A percentile compares a stretch with the other conserved stretches of the same genome.
phyloP scores from a whole-genome alignment of 1,139 yeast species.

The Blastobotrys arbuscula region DNA sequence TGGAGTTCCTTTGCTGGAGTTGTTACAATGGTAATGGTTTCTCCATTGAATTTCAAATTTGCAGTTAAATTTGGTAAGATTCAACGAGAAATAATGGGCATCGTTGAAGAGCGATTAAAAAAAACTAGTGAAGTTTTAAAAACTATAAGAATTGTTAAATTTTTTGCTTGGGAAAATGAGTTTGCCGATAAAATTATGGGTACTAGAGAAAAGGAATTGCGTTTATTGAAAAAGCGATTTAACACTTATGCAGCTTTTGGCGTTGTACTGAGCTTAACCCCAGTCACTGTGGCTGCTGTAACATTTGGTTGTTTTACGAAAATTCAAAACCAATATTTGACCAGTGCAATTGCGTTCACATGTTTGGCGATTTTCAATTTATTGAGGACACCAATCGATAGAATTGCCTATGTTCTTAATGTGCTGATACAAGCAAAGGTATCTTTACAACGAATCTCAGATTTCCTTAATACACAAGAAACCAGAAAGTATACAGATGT shows the following conservation, averaged over 20 bases:
- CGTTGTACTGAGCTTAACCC: slow-evolving; percentile 51
- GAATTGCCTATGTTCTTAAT: slow-evolving; percentile 80
- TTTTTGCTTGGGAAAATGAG: slow-evolving; percentile 91
- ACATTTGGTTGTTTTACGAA: slow-evolving; percentile 82
- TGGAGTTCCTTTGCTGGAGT: slow-evolving; percentile 89
- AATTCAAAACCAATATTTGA: slow-evolving; percentile 63
- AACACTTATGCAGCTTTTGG: slow-evolving; percentile 56
- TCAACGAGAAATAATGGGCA: slow-evolving; percentile 65
- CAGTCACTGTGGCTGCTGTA: slow-evolving; percentile 68
- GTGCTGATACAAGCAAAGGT: slow-evolving; percentile 81
- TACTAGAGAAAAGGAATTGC: slow-evolving; percentile 68
- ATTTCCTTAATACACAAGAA: slow-evolving; percentile 75
- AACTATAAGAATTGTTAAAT: slow-evolving; percentile 86
- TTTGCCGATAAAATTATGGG: slow-evolving; percentile 66
- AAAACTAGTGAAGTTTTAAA: slow-evolving; percentile 90
- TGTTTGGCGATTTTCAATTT: slow-evolving; percentile 78
- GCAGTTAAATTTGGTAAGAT: slow-evolving; percentile 55
- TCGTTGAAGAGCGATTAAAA: slow-evolving; percentile 85
- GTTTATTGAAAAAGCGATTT: slow-evolving; percentile 64
- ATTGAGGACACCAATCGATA: slow-evolving; percentile 79
- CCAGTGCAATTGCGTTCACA: slow-evolving; percentile 90
- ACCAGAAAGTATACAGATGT: slow-evolving; percentile 57
- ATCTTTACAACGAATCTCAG: slow-evolving; percentile 77
- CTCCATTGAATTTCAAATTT: slow-evolving; percentile 70
- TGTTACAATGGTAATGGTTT: slow-evolving; percentile 49